phyloP scores from a whole-genome alignment of 2,329 filamentous ascomycete genomes.

The Aspergillus floridensis region DNA sequence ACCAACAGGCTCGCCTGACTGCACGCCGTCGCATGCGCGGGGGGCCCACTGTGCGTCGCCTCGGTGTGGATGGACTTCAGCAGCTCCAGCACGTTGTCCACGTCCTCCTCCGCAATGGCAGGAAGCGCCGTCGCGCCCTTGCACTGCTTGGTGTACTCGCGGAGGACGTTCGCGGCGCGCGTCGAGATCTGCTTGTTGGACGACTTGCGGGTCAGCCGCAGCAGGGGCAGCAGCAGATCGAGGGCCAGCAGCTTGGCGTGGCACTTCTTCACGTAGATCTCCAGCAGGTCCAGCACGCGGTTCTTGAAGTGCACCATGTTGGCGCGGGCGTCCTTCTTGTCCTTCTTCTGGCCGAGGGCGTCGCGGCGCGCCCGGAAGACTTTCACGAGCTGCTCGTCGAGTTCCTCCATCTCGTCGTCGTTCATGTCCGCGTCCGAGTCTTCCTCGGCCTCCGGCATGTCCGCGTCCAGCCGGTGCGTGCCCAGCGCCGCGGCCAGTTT shows the following conservation, averaged over 20 bases:
- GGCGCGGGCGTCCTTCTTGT: conserved; percentile 82
- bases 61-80: conserved; percentile 67
- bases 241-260: conserved; percentile 66
- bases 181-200: conserved; percentile 71
- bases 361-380: conserved; percentile 79
- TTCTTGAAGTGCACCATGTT: conserved; percentile 93
- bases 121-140: conserved; percentile 46
- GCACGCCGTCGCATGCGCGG: conserved; percentile 70
- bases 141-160: conserved; percentile 67
- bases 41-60: conserved; percentile 55
- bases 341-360: conserved; percentile 69
- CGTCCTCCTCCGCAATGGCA: conserved; percentile 34
- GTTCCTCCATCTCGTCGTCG: conserved; percentile 89
- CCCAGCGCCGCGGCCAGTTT: conserved; percentile 76
- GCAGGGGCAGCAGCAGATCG: conserved; percentile 69
- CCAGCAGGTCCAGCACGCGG: conserved; percentile 81
- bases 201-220: conserved; percentile 74
- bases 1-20: conserved; percentile 56
- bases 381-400: conserved; percentile 78
- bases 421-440: conserved; percentile 76
- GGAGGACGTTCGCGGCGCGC: conserved; percentile 70
- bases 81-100: conserved; percentile 52
- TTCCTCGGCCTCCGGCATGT: conserved; percentile 55
- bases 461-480: conserved; percentile 60
- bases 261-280: conserved; percentile 80